Conservation (phyloP, 768 basidiomycete genomes). For the Daedaleopsis sinensis region DNA sequence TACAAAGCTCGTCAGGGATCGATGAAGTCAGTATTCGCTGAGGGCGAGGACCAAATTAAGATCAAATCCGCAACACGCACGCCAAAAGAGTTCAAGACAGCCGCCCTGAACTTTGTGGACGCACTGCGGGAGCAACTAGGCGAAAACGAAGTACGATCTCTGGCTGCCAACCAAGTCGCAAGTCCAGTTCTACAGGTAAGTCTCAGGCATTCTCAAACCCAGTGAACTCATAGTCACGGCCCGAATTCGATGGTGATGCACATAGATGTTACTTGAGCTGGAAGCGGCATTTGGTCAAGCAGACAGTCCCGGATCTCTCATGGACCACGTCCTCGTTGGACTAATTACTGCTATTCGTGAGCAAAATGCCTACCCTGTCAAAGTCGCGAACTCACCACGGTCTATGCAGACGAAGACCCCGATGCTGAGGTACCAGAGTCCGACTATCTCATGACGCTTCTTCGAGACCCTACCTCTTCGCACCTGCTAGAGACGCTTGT, state of each 20-base stretch:
- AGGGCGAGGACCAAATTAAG: constrained; percentile 32
- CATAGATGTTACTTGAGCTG: constrained; percentile 79
- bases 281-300: constrained; percentile 70
- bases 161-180: constrained; percentile 77
- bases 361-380: constrained; percentile 23
- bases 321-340: constrained; percentile 82
- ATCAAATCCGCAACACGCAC: constrained; percentile 33
- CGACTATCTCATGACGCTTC: constrained; percentile 79
- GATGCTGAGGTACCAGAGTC: constrained; percentile 47
- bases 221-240: not conserved
- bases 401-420: constrained; percentile 42
- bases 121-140: constrained; percentile 53
- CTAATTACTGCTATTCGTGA: constrained; percentile 66
- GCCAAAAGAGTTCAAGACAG: constrained; percentile 46
- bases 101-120: constrained; percentile 50
- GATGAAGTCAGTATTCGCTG: constrained; percentile 77
- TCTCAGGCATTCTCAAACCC: not conserved
- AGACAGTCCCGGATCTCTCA: constrained; percentile 66
- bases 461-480: constrained; percentile 87
- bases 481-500: constrained; percentile 88
- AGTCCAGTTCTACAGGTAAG: constrained; percentile 75
- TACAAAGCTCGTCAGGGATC: constrained; percentile 83
- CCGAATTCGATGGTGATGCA: constrained; percentile 4
- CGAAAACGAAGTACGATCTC: constrained; percentile 74
- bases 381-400: not conserved